Percentiles rank a stretch among this genome's conserved stretches.
Evolutionary conservation across 768 basidiomycete species (phyloP).

Genomic region (Mycena vulgaris): DNA sequence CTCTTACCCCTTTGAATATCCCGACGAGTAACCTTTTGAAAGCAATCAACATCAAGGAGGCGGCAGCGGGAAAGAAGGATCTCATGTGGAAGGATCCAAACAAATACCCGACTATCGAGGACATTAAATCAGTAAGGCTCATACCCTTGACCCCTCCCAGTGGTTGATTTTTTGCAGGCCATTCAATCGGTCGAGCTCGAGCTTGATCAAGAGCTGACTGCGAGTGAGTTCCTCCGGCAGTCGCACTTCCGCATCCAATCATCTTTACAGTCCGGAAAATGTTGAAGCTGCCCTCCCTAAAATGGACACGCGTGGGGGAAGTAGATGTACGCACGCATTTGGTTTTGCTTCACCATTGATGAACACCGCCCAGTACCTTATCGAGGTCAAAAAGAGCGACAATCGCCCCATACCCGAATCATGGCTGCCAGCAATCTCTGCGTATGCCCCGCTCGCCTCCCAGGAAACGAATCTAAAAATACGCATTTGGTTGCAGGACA

Average conservation of each 20-base stretch:
- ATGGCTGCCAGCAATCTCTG: conserved; percentile 77
- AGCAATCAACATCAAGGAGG: conserved; percentile 72
- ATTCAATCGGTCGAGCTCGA: conserved; percentile 80
- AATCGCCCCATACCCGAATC: conserved; percentile 64
- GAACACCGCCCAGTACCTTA: conserved; percentile 69
- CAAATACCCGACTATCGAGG: conserved; percentile 66
- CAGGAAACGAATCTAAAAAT: conserved; percentile 13
- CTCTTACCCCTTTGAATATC: conserved; percentile 76
- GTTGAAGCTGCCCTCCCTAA: conserved; percentile 79
- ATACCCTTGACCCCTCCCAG: neutral
- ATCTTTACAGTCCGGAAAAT: conserved; percentile 74
- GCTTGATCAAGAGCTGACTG: conserved; percentile 80
- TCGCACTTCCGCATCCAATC: conserved; percentile 5
- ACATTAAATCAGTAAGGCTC: conserved; percentile 69
- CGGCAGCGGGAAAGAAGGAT: conserved; percentile 77
- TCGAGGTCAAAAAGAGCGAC: conserved; percentile 79
- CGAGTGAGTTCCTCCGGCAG: conserved; percentile 57
- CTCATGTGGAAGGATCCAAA: conserved; percentile 75
- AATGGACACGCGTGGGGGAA: conserved; percentile 76
- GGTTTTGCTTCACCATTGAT: conserved; percentile 1
- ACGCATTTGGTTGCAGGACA: conserved; percentile 63
- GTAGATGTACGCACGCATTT: conserved; percentile 71
- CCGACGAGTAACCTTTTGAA: conserved; percentile 68
- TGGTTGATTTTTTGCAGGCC: conserved; percentile 58
- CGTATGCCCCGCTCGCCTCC: conserved; percentile 57